Base-by-base conservation (phyloP, 768 basidiomycete genomes). In the Boletus fagicola region DNA sequence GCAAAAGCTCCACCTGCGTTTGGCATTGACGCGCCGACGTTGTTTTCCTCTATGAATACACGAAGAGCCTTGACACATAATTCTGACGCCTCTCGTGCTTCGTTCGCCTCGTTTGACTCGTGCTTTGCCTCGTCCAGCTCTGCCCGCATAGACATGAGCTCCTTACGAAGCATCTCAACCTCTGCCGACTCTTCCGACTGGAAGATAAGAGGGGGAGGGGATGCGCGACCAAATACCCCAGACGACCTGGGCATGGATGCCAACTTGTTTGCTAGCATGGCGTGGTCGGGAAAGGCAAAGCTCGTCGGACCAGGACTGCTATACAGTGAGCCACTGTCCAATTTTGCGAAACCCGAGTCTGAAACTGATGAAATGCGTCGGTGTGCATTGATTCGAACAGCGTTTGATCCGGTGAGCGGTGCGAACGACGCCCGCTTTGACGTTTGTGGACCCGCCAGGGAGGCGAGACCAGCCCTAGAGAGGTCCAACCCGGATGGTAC, bases 61-160 rank as follows among this genome's bases (percentile, higher is more conserved):
- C 94, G 80, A 43, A 98, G 76, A 0, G 89, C 91, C 53, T 83
- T 85, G 61, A 90, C 84, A 68, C 92, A 94, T 1, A 82, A 82
- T 62, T 98, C 94, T 36, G 89, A 91, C 4, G 95, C 95, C 66
- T 92, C 86, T 48, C 85, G 79, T 3, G 91, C 92, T 72, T 98
- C 95, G 59, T 83, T 86, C 1, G 86, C 79, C 66, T 96, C 94
- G 39, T 68, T 76, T 46, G 96, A 74, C 57, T 92, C 89, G 58
- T 83, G 80, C 63, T 82, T 83, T 18, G 81, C 77, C 31, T 80
- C 82, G 35, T 86, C 84, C 18, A 94, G 71, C 53, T 88, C 83
- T 24, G 77, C 70, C 62, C 83, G 84, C 55, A 86, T 62, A 2
- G 75, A 62, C 43, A 71, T 73, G 33, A 94, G 57, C 66, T 93